Conservation (phyloP, 768 basidiomycete genomes). For the Hebeloma cylindrosporum region DNA sequence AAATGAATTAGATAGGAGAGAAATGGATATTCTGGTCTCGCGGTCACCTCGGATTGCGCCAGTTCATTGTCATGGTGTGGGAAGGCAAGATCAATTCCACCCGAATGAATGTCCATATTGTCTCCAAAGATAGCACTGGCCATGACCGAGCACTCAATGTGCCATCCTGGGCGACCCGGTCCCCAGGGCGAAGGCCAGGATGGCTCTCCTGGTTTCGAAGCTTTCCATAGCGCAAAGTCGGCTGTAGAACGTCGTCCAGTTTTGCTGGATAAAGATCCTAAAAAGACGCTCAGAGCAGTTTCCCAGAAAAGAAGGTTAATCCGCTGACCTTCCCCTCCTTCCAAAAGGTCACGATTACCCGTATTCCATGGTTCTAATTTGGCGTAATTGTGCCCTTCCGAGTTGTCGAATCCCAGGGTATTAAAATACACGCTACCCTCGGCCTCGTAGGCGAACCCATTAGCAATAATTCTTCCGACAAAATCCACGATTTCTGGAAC, state of each 20-base stretch:
- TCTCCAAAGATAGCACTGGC: conserved; percentile 86
- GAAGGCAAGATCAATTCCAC: conserved; percentile 96
- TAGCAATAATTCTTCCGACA: conserved; percentile 79
- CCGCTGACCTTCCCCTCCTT: conserved; percentile 83
- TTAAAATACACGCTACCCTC: conserved; percentile 92
- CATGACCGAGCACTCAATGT: conserved; percentile 99
- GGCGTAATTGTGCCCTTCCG: conserved; percentile 80
- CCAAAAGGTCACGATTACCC: conserved; percentile 85
- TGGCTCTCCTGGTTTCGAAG: conserved; percentile 94
- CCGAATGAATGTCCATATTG: conserved; percentile 97
- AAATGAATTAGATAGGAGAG: conserved; percentile 4
- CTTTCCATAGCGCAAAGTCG: conserved; percentile 99
- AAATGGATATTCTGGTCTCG: not conserved
- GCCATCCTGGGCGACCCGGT: conserved; percentile 94
- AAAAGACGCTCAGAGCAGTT: not conserved
- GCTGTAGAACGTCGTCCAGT: conserved; percentile 74
- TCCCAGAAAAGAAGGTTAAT: not conserved
- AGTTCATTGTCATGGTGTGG: conserved; percentile 99
- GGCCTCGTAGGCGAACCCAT: conserved; percentile 74
- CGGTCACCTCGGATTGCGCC: conserved; percentile 86
- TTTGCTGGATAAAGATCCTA: conserved; percentile 43
- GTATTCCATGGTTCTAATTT: conserved; percentile 97
- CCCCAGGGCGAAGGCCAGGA: conserved; percentile 98
- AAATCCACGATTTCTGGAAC: conserved; percentile 93
- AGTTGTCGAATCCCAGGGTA: conserved; percentile 75